These are phyloP conservation scores for Kitagawia praeruptora DNA, from an alignment of 129 eudicot genomes.

Conservation along the genomic window DNA sequence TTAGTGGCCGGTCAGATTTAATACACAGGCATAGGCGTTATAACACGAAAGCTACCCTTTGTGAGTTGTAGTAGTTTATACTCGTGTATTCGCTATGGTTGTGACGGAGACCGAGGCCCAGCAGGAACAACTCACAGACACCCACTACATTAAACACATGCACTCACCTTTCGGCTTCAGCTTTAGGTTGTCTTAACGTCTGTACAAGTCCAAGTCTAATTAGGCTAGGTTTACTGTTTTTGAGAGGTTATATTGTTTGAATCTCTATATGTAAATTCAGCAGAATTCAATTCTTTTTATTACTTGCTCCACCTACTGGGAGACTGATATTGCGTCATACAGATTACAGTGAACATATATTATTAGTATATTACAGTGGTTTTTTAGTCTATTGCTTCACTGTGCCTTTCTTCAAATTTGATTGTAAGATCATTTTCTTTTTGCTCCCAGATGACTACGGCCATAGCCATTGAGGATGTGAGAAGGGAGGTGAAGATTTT, in stretches of 20 bases:
- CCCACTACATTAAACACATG: neutral
- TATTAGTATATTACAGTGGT: neutral
- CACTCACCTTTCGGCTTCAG: neutral
- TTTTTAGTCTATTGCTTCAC: neutral
- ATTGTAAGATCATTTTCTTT: neutral
- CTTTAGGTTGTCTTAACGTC: neutral
- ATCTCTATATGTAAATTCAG: neutral
- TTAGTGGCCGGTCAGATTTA: neutral
- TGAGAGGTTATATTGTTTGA: neutral
- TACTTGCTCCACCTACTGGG: neutral
- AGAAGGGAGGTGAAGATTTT: conserved; percentile 91
- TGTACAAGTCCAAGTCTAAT: neutral
- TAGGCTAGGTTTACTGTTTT: neutral
- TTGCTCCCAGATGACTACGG: conserved; percentile 72
- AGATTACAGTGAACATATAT: neutral
- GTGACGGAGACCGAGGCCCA: neutral
- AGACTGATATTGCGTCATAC: neutral
- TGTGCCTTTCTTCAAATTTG: neutral
- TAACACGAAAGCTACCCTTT: neutral
- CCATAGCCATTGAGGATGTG: conserved; percentile 94
- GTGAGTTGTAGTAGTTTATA: neutral
- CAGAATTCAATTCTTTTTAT: neutral
- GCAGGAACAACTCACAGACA: neutral
- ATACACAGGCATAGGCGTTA: neutral
- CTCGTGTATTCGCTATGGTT: neutral